phyloP scores from a whole-genome alignment of 371 early-diverging fungal genomes.

The Mortierella sp. region DNA sequence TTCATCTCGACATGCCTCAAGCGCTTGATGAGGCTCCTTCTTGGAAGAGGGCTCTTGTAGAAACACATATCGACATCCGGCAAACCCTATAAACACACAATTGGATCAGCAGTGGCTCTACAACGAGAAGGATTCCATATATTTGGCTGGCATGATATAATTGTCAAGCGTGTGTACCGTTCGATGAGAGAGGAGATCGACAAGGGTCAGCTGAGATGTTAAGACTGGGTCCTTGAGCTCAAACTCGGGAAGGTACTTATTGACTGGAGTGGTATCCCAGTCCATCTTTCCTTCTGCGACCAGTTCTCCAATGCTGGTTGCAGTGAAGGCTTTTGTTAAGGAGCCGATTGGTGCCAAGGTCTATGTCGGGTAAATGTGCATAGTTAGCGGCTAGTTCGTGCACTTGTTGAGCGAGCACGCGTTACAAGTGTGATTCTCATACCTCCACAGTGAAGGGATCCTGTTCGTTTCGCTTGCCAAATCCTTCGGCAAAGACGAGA shows the following conservation, averaged over 20 bases:
- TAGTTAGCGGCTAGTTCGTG: too few relatives aligned
- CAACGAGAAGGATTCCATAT: too few relatives aligned
- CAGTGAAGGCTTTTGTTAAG: slow-evolving; percentile 26
- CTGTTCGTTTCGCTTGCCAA: slow-evolving; percentile 20
- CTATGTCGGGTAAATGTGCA: slow-evolving; percentile 2
- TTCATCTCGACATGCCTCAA: slow-evolving; percentile 8
- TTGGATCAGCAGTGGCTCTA: not conserved
- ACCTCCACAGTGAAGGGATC: slow-evolving; percentile 27
- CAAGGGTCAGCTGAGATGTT: slow-evolving; percentile 1
- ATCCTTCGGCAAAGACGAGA: slow-evolving; percentile 9
- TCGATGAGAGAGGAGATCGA: slow-evolving; percentile 11
- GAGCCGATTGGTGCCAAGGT: slow-evolving; percentile 27
- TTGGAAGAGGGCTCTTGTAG: not conserved
- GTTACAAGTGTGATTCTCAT: not conserved
- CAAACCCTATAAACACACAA: not conserved
- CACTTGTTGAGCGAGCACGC: not conserved
- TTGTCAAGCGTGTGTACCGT: not conserved
- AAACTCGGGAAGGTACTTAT: slow-evolving; percentile 1
- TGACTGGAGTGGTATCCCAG: slow-evolving; percentile 20
- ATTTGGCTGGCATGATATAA: too few relatives aligned
- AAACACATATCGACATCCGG: not conserved
- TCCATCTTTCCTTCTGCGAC: slow-evolving; percentile 26
- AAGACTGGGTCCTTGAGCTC: slow-evolving; percentile 1
- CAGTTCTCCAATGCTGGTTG: slow-evolving; percentile 22
- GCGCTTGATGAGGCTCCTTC: slow-evolving; percentile 13